These are phyloP conservation scores for Pichia occidentalis DNA, from an alignment of 805 yeast genomes.

Conservation along the genomic window DNA sequence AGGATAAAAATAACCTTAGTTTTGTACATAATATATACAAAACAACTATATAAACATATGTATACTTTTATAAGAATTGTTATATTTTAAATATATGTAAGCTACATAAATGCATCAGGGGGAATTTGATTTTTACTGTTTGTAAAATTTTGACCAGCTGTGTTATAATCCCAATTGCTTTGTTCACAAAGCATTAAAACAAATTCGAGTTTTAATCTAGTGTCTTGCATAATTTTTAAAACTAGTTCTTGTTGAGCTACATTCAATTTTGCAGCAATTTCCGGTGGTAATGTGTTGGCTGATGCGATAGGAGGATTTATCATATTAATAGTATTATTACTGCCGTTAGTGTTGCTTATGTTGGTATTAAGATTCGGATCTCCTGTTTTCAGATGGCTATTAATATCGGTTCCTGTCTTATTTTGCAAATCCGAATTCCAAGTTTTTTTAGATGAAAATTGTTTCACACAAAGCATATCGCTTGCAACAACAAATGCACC, in stretches of 20 bases:
- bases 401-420: not conserved
- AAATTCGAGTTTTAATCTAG: slow-evolving; percentile 72
- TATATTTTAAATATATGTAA: not conserved
- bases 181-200: slow-evolving; percentile 81
- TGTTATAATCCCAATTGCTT: slow-evolving; percentile 73
- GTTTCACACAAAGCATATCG: slow-evolving; percentile 68
- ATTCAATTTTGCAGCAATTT: slow-evolving; percentile 43
- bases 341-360: slow-evolving; percentile 6
- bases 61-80: not conserved
- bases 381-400: not conserved
- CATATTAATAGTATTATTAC: slow-evolving; percentile 4
- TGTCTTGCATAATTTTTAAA: slow-evolving; percentile 58
- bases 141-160: slow-evolving; percentile 64
- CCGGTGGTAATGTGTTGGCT: slow-evolving; percentile 38
- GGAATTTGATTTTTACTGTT: slow-evolving; percentile 52
- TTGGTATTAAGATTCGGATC: not conserved
- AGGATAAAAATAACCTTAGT: too few species aligned
- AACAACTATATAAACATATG: too few species aligned
- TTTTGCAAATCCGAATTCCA: too few species aligned
- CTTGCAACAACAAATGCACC: slow-evolving; percentile 80
- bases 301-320: slow-evolving; percentile 11
- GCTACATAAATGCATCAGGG: slow-evolving; percentile 41
- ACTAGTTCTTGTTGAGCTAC: slow-evolving; percentile 58
- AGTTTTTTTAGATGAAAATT: slow-evolving; percentile 46
- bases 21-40: too few species aligned